Evolutionary conservation across 179 eudicot genomes (phyloP), one percentile per base, ranked within the genome.

Genomic region (Dionaea muscipula): DNA sequence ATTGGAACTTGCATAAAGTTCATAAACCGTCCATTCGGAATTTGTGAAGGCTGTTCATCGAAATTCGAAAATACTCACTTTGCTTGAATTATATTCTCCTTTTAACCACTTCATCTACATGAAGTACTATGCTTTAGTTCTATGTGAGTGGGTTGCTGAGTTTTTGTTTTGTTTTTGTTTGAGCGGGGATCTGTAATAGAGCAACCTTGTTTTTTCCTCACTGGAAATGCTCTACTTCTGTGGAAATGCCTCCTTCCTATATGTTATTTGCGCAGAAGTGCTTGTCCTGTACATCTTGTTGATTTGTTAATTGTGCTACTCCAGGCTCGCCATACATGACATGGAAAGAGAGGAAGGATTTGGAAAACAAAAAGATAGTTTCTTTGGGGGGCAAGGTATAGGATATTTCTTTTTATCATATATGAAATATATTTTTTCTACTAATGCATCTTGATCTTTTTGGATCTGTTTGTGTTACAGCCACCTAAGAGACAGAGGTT

Each of bases 301-400:
- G 21, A 19, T 37, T 59, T 20, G 38, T 46, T 33, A 51, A 7
- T 49, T 25, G 1, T 44, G 55, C 37, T 52, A 22, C 53, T 57
- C 38, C 74, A 86, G 95, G 85, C 28, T 65, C 84, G 45, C 64
- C 90, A 10, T 81, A 75, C 62, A 81, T 86, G 97, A 80, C 90
- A 65, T 86, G 95, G 95, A 86, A 84, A 74, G 85, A 86, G 62
- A 73, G 67, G 69, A 86, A 90, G 76, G 85, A 78, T 56, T 60
- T 90, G 81, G 94, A 90, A 62, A 90, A 81, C 65, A 71, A 62
- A 78, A 90, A 84, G 57, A 80, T 86, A 11, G 88, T 82, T 43
- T 68, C 84, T 53, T 78, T 90, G 56, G 97, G 95, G 58, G 97
- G 97, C 62, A 90, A 90, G 97, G 97, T 90, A 55, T 57, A 25